Base-by-base conservation (phyloP, 164 flowering plant species). In the Magnolia officinalis region DNA sequence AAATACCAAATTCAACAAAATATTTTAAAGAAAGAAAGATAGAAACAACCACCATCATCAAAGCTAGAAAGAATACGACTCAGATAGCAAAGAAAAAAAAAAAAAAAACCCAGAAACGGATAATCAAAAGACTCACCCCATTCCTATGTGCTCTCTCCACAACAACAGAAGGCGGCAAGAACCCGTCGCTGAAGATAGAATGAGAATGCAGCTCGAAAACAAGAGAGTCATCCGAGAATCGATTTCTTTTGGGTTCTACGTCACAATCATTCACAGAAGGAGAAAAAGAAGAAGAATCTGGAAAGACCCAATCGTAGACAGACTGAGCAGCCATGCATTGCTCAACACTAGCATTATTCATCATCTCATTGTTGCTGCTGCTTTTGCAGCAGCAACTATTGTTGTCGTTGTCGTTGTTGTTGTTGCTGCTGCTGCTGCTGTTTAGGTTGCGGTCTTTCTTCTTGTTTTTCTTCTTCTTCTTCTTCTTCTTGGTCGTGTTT, bases 141-240 rank as follows among this genome's bases (percentile, higher is more conserved):
- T 90, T 89, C 49, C 83, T 81, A 83, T 94, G 93, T 75, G 99
- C 99, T 82, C 89, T 89, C 83, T 96, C 95, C 31, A 96, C 97
- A 63, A 94, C 88, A 83, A 87, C 90, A 0, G 96, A 74, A 79
- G 98, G 99, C 6, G 98, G 86, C 82, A 92, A 82, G 78, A 83
- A 92, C 70, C 99, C 99, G 88, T 96, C 99, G 80, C 98, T 96
- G 81, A 83, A 86, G 67, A 75, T 90, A 6, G 98, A 83, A 84
- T 96, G 99, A 16, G 90, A 91, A 75, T 96, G 99, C 87, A 94
- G 83, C 75, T 96, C 99, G 75, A 96, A 94, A 50, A 91, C 85
- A 72, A 92, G 55, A 72, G 85, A 89, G 20, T 88, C 88, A 1
- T 77, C 76, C 23, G 6, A 37, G 45, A 74, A 73, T 69, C 70